These are phyloP conservation scores for Hymenoscyphus albidus DNA, from an alignment of 2,329 filamentous ascomycete genomes.

Conservation along the genomic window DNA sequence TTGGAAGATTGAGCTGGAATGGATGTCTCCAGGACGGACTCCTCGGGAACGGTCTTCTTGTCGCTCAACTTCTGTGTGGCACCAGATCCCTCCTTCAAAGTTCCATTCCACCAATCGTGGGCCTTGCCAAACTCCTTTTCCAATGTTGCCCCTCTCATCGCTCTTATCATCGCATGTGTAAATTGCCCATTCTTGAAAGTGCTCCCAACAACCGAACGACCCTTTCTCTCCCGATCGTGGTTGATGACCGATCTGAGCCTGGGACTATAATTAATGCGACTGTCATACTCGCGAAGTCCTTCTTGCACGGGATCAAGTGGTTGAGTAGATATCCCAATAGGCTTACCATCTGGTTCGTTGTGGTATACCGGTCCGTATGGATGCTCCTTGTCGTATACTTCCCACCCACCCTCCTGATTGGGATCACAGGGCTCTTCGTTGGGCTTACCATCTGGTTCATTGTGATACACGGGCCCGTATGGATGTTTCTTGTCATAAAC, in stretches of 20 bases:
- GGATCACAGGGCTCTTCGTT: no score
- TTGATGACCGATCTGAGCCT: conserved; percentile 28
- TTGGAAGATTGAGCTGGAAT: conserved; percentile 2
- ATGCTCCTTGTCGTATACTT: no score
- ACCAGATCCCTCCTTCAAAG: background rate
- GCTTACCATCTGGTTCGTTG: background rate
- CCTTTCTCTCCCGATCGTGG: background rate
- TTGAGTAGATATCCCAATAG: background rate
- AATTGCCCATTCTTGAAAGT: background rate
- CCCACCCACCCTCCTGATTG: no score
- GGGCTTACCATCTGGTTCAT: no score
- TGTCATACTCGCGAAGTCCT: conserved; percentile 39
- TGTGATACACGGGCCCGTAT: no score
- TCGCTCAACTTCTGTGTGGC: background rate
- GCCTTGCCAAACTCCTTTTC: background rate
- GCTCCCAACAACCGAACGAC: background rate
- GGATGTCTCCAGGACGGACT: background rate
- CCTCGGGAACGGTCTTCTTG: background rate
- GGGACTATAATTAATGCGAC: conserved; percentile 22
- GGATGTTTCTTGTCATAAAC: no score
- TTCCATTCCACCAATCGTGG: background rate
- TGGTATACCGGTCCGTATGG: no score
- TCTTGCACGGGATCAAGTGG: conserved; percentile 34
- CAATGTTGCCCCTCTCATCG: background rate
- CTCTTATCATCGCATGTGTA: background rate